phyloP scores from a whole-genome alignment of 768 basidiomycete species.

The Rhodotorula paludigena region DNA sequence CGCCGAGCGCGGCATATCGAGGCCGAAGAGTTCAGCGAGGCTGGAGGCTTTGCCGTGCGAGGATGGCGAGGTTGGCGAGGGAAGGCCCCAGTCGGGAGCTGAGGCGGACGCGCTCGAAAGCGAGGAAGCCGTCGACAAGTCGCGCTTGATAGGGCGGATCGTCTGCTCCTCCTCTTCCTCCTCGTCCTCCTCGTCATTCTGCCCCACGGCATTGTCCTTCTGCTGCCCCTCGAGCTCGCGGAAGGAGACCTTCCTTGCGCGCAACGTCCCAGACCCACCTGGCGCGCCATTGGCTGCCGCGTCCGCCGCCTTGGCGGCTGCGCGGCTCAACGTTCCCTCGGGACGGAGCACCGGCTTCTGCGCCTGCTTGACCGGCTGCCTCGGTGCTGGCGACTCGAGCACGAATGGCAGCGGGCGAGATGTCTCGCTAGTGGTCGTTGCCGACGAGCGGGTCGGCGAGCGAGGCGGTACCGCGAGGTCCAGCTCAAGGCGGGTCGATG shows the following conservation, averaged over 20 bases:
- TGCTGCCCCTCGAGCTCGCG: neutral
- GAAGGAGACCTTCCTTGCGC: neutral
- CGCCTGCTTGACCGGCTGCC: neutral
- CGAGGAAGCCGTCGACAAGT: neutral
- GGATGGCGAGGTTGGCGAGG: neutral
- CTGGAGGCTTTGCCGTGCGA: neutral
- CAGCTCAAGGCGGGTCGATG: neutral
- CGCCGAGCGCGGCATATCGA: constrained; percentile 16
- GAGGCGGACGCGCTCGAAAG: constrained; percentile 2
- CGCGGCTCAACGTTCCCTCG: neutral
- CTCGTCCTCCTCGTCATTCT: neutral
- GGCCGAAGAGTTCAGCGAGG: constrained; percentile 23
- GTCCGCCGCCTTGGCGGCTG: neutral
- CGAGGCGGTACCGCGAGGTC: neutral
- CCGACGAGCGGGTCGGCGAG: neutral
- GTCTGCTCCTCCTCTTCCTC: constrained; percentile 2
- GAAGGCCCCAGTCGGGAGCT: no score
- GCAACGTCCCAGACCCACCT: no score
- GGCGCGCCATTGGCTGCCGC: no score
- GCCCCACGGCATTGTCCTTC: neutral
- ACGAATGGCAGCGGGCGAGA: neutral
- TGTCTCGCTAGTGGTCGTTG: neutral
- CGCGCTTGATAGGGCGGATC: neutral
- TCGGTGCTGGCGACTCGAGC: neutral
- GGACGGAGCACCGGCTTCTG: neutral